Evolutionary conservation across 192 early-diverging fungal species (phyloP), one percentile per base, ranked within the genome.

Genomic region (Backusella australiensis): DNA sequence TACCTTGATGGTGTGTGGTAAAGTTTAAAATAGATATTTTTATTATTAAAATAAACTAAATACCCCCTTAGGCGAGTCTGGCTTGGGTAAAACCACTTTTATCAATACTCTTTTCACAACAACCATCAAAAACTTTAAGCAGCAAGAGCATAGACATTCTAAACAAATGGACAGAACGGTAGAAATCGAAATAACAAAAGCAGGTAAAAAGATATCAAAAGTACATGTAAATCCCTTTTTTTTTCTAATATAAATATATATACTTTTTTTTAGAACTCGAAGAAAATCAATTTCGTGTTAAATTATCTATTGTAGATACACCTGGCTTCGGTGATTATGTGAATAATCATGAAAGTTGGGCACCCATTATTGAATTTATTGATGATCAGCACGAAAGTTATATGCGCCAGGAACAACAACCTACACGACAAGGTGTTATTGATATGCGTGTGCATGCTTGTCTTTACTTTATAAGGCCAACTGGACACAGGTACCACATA

Each of bases 271-370:
- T 29, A 87, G 98, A 96, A 29, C 92, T 99, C 70, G 96, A 99
- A 82, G 98, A 99, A 84, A 97, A 94, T 80, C 94, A 93, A 56
- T 95, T 99, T 75, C 91, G 92, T 78, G 90, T 99, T 66, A 93
- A 94, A 77, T 88, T 99, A 14, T 97, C 92, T 68, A 94, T 99
- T 38, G 95, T 97, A 35, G 98, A 99, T 82, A 98, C 98, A 23
- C 98, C 98, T 49, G 98, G 98, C 17, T 99, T 96, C 81, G 96
- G 98, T 77, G 98, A 99, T 82, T 96, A 94, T 82, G 94, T 99
- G 82, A 99, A 98, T 85, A 99, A 98, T 84, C 94, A 98, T 72
- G 91, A 81, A 75, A 94, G 93, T 82, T 99, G 98, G 98, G 91
- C 95, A 82, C 96, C 98, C 9, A 94, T 99, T 78, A 81, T 96